Percentiles rank a stretch among this genome's conserved stretches.
Conservation (phyloP, 2,329 filamentous ascomycete genomes). For the Aspergillus aculeatus region DNA sequence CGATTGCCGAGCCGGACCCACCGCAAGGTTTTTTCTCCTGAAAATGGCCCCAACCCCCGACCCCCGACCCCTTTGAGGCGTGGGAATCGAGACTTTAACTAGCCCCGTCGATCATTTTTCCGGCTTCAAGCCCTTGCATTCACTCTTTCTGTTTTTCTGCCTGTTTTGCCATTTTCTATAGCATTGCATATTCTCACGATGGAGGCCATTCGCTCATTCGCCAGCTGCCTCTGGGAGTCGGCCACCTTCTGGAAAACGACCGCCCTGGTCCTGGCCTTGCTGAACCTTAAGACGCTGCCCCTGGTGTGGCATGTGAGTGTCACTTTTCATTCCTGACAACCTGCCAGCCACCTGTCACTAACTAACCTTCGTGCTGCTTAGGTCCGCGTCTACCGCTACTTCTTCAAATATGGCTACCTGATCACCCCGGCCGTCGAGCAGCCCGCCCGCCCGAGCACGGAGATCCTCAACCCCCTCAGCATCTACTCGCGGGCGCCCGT, state of each 20-base stretch:
- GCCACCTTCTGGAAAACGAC: constrained; percentile 24
- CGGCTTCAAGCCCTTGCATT: not conserved
- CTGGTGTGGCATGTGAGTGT: constrained; percentile 33
- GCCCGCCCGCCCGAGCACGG: constrained; percentile 38
- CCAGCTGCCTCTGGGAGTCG: constrained; percentile 15
- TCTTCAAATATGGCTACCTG: constrained; percentile 53
- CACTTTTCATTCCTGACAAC: not conserved
- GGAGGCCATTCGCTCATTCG: constrained; percentile 13
- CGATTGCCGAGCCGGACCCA: not conserved
- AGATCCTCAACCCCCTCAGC: constrained; percentile 68
- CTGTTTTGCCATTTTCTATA: not conserved
- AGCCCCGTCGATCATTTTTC: not conserved
- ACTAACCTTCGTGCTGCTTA: constrained; percentile 24
- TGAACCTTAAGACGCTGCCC: constrained; percentile 30
- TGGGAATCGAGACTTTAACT: not conserved
- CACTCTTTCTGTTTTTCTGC: not conserved
- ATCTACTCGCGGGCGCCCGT: constrained; percentile 64
- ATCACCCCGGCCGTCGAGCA: constrained; percentile 41
- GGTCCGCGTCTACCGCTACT: constrained; percentile 58
- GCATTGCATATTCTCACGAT: not conserved
- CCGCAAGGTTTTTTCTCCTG: not conserved
- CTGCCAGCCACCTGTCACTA: not conserved
- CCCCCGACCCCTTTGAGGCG: too few species aligned
- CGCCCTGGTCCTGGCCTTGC: constrained; percentile 25
- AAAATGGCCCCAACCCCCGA: too few species aligned